Conservation (phyloP, 1,284 basidiomycete genomes). For the Inonotus hispidus region DNA sequence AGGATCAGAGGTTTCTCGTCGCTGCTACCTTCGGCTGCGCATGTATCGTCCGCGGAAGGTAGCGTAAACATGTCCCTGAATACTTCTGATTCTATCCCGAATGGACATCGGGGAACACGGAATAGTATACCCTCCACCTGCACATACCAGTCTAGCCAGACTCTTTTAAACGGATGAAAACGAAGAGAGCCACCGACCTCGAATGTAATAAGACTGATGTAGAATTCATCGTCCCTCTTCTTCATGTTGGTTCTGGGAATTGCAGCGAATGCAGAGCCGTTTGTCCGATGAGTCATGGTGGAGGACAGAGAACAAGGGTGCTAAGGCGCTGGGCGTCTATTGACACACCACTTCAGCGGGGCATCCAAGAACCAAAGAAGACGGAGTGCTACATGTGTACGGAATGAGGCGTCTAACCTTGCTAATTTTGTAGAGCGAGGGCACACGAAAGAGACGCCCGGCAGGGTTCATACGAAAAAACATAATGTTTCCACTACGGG, state of each 20-base stretch:
- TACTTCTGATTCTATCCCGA: constrained; percentile 2
- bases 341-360: not conserved
- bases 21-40: not conserved
- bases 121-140: constrained; percentile 10
- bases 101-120: constrained; percentile 1
- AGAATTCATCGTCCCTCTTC: not conserved
- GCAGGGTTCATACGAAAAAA: too few relatives aligned
- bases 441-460: too few relatives aligned
- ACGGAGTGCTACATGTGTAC: not conserved
- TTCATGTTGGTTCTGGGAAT: not conserved
- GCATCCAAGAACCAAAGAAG: not conserved
- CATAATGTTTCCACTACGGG: too few relatives aligned
- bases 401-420: not conserved
- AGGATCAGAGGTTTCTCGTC: constrained; percentile 1
- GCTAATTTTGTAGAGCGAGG: not conserved
- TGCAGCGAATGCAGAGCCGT: not conserved
- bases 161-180: too few relatives aligned
- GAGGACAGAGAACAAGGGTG: not conserved
- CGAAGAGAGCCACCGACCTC: not conserved
- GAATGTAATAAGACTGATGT: not conserved
- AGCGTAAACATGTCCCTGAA: constrained; percentile 10
- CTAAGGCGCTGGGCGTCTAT: not conserved
- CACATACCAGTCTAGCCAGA: not conserved
- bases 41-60: not conserved
- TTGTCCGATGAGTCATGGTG: not conserved